Base-by-base conservation (phyloP, 1,284 basidiomycete species). In the Cutaneotrichosporon daszewskae region DNA sequence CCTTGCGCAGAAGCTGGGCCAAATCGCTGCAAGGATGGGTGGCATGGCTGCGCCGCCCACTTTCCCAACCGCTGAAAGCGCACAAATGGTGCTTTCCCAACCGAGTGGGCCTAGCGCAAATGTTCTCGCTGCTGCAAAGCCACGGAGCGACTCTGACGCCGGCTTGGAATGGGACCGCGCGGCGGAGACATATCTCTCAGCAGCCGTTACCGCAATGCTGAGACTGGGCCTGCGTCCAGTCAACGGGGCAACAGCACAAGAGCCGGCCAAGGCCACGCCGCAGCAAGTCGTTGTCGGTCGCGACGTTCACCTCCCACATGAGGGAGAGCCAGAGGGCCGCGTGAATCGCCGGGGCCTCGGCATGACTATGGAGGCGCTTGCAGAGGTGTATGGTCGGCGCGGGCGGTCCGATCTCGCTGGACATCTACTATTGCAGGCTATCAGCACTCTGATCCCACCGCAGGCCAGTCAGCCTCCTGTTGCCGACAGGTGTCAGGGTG, bases 361-460 rank as follows among this genome's bases (percentile, higher is more conserved):
- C 3, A 64, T 71, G 49, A 68, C 66, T n/a, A 71, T 72, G 70
- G 68, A 71, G 49, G 53, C 59, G 1, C 48, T 72, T 4, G 59
- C 68, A 12, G 68, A 69, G 32, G 61, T 72, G 5, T 69, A 69
- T 42, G 66, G 65, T 3, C 52, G 60, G 29, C 62, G 64, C 34
- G 58, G 61, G 13, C 47, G 64, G 31, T 55, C 58, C 36, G 62
- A 65, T 16, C 35, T 65, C 16, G 61, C 70, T 3, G 67, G 56
- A 13, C 66, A 68, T 36, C 53, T 71, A 9, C 47, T 71, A 18
- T 40, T 72, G 5, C 70, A 72, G 51, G 66, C 68, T 10, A 53
- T 69, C 5, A 61, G 59, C 24, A 62, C 62, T 3, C 39, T 72
- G 23, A 36, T 72, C 11, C 69, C 69, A 4, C 60, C 66, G 1